phyloP scores from a whole-genome alignment of 2,329 filamentous ascomycete species.

The Lithohypha guttulata region DNA sequence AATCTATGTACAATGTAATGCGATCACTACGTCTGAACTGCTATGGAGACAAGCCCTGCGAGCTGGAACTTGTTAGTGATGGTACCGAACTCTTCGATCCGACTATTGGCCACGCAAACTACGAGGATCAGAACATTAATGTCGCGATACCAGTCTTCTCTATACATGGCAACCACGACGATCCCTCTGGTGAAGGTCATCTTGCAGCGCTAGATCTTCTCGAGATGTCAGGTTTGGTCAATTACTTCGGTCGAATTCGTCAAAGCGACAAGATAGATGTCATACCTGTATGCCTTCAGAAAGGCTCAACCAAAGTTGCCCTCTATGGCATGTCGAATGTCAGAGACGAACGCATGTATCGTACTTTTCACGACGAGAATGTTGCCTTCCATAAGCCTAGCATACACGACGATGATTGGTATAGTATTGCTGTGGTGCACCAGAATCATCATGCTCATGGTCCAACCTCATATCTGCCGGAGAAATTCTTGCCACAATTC shows the following conservation, averaged over 20 bases:
- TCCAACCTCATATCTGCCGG: conserved; percentile 84
- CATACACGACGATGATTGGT: conserved; percentile 77
- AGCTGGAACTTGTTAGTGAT: conserved; percentile 89
- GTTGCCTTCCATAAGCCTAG: conserved; percentile 87
- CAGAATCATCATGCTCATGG: conserved; percentile 93
- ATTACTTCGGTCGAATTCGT: conserved; percentile 88
- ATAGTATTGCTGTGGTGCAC: conserved; percentile 89
- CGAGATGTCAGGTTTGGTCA: conserved; percentile 81
- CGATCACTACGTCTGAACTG: conserved; percentile 86
- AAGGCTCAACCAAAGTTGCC: conserved; percentile 83
- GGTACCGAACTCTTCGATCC: conserved; percentile 82
- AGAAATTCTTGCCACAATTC: conserved; percentile 84
- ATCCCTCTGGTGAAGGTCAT: conserved; percentile 92
- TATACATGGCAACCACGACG: conserved; percentile 96
- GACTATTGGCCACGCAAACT: conserved; percentile 89
- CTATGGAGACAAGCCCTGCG: conserved; percentile 87
- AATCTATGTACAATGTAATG: conserved; percentile 97
- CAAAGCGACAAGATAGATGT: conserved; percentile 89
- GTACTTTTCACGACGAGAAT: conserved; percentile 83
- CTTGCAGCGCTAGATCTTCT: conserved; percentile 83
- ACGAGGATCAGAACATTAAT: conserved; percentile 95
- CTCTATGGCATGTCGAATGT: conserved; percentile 94
- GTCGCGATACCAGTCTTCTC: conserved; percentile 95
- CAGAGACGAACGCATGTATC: conserved; percentile 84
- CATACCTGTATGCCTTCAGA: conserved; percentile 86